Conservation (phyloP, 768 basidiomycete genomes). For the Infundibulicybe gibba region DNA sequence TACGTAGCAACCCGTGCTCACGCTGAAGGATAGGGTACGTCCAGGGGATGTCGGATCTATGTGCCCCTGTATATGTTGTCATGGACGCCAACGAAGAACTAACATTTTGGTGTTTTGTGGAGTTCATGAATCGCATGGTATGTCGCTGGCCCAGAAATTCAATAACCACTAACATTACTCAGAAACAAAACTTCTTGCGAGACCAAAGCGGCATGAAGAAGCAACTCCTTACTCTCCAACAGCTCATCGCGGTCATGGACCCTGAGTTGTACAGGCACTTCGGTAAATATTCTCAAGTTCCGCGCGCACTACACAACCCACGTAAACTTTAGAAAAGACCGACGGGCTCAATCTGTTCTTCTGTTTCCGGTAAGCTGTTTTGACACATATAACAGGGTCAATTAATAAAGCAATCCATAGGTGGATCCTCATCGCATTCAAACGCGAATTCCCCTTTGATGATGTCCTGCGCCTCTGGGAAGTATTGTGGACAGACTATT, state of each 20-base stretch:
- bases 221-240: conserved; percentile 84
- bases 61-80: conserved; percentile 90
- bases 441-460: conserved; percentile 93
- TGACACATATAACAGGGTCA: neutral
- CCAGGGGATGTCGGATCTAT: conserved; percentile 98
- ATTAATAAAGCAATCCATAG: conserved; percentile 29
- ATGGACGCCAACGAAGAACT: conserved; percentile 85
- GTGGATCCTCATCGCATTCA: conserved; percentile 92
- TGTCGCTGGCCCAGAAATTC: conserved; percentile 19
- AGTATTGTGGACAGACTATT: conserved; percentile 89
- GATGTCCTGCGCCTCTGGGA: conserved; percentile 94
- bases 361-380: conserved; percentile 79
- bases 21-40: conserved; percentile 68
- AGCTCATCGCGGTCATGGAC: conserved; percentile 91
- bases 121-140: conserved; percentile 95
- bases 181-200: conserved; percentile 94
- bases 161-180: conserved; percentile 3
- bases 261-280: conserved; percentile 92
- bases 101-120: conserved; percentile 96
- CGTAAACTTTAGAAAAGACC: conserved; percentile 57
- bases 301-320: neutral
- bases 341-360: conserved; percentile 95
- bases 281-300: conserved; percentile 36
- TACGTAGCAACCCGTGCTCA: conserved; percentile 3
- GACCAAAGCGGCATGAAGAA: conserved; percentile 99